Evolutionary conservation across 805 yeast genomes (phyloP).

Genomic region (Peterozyma toletana): DNA sequence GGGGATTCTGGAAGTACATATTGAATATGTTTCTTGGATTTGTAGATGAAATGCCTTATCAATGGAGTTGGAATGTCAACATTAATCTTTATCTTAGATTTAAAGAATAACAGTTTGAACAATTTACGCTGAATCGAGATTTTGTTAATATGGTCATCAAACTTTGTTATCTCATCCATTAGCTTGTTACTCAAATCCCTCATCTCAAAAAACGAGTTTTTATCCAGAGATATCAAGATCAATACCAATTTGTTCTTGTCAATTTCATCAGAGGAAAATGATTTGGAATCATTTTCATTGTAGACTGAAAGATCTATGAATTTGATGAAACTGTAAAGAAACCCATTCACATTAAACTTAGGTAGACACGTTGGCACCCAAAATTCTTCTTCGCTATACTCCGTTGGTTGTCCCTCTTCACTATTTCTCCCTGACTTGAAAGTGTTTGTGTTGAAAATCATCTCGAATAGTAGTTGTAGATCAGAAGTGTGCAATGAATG

Average conservation of each 20-base stretch:
- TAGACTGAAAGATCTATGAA: conserved; percentile 36
- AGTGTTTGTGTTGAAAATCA: conserved; percentile 55
- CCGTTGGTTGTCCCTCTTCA: too few species aligned
- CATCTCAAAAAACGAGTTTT: conserved; percentile 73
- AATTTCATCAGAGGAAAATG: background rate
- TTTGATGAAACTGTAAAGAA: conserved; percentile 73
- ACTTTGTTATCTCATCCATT: conserved; percentile 29
- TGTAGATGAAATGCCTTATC: conserved; percentile 76
- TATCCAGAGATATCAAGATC: conserved; percentile 57
- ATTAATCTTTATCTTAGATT: conserved; percentile 3
- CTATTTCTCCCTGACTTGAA: conserved; percentile 25
- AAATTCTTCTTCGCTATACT: conserved; percentile 47
- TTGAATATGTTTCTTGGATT: conserved; percentile 63
- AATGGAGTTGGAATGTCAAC: conserved; percentile 48
- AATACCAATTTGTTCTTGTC: conserved; percentile 28
- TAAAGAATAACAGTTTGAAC: conserved; percentile 11
- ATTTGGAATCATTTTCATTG: conserved; percentile 9
- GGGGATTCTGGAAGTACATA: conserved; percentile 24
- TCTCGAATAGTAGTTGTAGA: conserved; percentile 62
- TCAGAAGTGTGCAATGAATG: conserved; percentile 82
- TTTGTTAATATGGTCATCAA: conserved; percentile 24
- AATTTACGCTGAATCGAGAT: conserved; percentile 11
- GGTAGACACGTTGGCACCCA: conserved; percentile 96
- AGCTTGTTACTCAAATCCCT: conserved; percentile 52
- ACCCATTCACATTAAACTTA: conserved; percentile 82